phyloP scores from a whole-genome alignment of 2,329 filamentous ascomycete species.

The Trichoderma sp. region DNA sequence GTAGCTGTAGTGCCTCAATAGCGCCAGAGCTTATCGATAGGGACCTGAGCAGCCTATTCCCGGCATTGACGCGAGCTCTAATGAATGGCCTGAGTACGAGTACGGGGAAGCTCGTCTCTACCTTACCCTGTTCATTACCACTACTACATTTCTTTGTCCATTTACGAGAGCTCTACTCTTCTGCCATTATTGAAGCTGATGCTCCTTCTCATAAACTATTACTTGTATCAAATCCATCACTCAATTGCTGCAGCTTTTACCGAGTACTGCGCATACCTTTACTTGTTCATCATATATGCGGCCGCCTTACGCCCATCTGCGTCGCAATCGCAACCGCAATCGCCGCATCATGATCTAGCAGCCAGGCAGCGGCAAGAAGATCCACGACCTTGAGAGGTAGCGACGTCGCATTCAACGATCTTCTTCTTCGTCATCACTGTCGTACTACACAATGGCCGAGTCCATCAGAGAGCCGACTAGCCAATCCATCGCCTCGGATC shows the following conservation, averaged over 20 bases:
- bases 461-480: constrained; percentile 34
- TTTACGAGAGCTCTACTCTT: neutral
- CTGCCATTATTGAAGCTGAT: neutral
- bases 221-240: neutral
- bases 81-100: neutral
- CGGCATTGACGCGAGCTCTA: constrained; percentile 13
- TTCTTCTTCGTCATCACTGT: constrained; percentile 18
- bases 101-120: neutral
- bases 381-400: constrained; percentile 30
- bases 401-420: constrained; percentile 27
- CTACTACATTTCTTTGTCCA: neutral
- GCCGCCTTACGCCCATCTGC: neutral
- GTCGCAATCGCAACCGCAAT: neutral
- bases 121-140: neutral
- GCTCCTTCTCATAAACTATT: neutral
- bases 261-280: neutral
- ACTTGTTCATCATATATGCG: neutral
- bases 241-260: neutral
- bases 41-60: neutral
- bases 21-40: constrained; percentile 17
- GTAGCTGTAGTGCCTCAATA: neutral
- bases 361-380: constrained; percentile 25
- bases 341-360: constrained; percentile 40
- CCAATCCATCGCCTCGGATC: constrained; percentile 42
- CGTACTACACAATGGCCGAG: constrained; percentile 29